phyloP scores from a whole-genome alignment of 2,329 filamentous ascomycete species.

The Beauveria medogensis region DNA sequence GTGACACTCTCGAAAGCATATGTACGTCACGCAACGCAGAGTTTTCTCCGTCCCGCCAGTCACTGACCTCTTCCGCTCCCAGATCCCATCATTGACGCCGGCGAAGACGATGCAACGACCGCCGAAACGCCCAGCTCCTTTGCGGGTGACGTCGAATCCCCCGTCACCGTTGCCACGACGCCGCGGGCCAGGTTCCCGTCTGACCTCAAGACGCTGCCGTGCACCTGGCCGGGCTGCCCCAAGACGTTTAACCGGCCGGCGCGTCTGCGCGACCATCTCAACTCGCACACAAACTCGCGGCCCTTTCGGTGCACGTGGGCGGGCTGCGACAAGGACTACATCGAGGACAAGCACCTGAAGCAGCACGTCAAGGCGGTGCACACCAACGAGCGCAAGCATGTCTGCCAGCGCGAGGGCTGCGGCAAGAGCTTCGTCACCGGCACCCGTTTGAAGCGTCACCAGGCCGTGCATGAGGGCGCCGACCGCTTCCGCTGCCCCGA shows the following conservation, averaged over 20 bases:
- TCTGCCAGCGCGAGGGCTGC: slow-evolving; percentile 66
- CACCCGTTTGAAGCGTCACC: slow-evolving; percentile 68
- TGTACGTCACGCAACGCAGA: slow-evolving; percentile 15
- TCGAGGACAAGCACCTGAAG: slow-evolving; percentile 77
- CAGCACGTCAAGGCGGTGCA: slow-evolving; percentile 81
- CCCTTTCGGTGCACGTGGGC: slow-evolving; percentile 64
- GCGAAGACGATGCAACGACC: slow-evolving; percentile 25
- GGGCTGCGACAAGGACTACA: slow-evolving; percentile 74
- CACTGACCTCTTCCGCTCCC: slow-evolving; percentile 11
- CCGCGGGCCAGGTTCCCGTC: slow-evolving; percentile 53
- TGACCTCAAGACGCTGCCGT: slow-evolving; percentile 68
- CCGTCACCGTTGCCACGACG: slow-evolving; percentile 27
- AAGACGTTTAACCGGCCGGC: slow-evolving; percentile 86
- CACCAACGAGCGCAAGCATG: slow-evolving; percentile 58
- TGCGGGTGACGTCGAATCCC: slow-evolving; percentile 22
- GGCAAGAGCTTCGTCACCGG: slow-evolving; percentile 75
- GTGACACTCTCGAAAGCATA: slow-evolving; percentile 15
- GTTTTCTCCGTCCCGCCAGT: background rate
- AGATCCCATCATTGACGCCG: slow-evolving; percentile 22
- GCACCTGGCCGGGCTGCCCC: slow-evolving; percentile 63
- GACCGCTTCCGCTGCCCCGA: slow-evolving; percentile 68
- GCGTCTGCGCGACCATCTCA: slow-evolving; percentile 68
- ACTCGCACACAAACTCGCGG: slow-evolving; percentile 79
- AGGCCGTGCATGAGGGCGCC: slow-evolving; percentile 64
- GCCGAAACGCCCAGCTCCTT: slow-evolving; percentile 26